Evolutionary conservation across 2,329 filamentous ascomycete genomes (phyloP), one percentile per base, ranked within the genome.

Genomic region (Sporothrix euskadiensis): DNA sequence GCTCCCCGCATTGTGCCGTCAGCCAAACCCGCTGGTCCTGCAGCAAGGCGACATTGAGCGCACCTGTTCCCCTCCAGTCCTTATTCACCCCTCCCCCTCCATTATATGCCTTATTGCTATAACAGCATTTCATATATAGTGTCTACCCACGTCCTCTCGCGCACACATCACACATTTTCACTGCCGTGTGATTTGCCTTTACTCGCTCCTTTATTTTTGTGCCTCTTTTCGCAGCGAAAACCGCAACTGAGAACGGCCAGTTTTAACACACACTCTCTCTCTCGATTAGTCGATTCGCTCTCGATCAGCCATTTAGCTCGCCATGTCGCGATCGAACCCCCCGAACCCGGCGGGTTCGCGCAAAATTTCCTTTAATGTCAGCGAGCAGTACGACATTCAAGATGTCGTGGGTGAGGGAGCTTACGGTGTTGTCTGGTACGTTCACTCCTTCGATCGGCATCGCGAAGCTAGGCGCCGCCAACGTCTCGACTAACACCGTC

Each of bases 301-400:
- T 44, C 44, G 35, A 35, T 14, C 44, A 52, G 30, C 26, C 66
- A 56, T 10, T n/a, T 12, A 54, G 47, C 16, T 56, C 76, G 80
- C 74, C 79, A 89, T 89, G 88, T 89, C 88, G 80, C 88, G 87
- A 79, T 80, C 87, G 74, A 84, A 85, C 79, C 82, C 86, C 77
- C 88, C 85, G 79, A 89, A 86, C 82, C 83, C 87, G 74, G 83
- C 87, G 79, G 88, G 88, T 79, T 91, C 90, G 79, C 89, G 96
- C 82, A 99, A 98, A 89, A 99, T 99, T 82, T 98, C 94, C 73
- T 99, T 99, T 90, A 99, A 99, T 81, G 96, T 99, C 76, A 98
- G 94, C 80, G 96, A 99, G 83, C 96, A 99, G 83, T 99, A 99
- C 82, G 96, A 99, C 81, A 99, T 99, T 78, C 95, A 98, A 83